Conservation (phyloP, 2,329 filamentous ascomycete genomes). For the Drechslerella stenobrocha region DNA sequence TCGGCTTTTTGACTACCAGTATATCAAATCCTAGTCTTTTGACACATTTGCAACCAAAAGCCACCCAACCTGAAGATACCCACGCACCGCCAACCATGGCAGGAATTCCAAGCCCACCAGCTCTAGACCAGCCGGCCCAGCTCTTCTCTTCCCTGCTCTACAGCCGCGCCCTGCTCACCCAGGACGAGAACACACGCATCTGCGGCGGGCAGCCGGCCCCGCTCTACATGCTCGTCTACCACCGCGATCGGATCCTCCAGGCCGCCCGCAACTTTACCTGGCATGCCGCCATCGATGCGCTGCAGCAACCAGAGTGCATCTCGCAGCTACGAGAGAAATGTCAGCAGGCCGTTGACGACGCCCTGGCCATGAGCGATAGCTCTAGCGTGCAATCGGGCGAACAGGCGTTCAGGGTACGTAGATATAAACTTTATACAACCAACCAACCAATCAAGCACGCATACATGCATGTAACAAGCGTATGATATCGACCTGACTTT, state of each 20-base stretch:
- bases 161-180: slow-evolving; percentile 62
- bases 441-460: too few species aligned
- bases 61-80: neutral
- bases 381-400: neutral
- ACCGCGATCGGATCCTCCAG: slow-evolving; percentile 75
- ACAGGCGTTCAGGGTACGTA: neutral
- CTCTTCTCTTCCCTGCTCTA: slow-evolving; percentile 74
- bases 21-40: too few species aligned
- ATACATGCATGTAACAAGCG: slow-evolving; percentile 10
- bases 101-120: neutral
- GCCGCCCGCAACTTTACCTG: slow-evolving; percentile 65
- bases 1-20: too few species aligned
- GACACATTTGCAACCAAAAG: too few species aligned
- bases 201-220: slow-evolving; percentile 59
- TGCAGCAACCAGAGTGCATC: slow-evolving; percentile 60
- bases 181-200: slow-evolving; percentile 26
- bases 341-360: slow-evolving; percentile 9
- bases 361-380: neutral
- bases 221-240: slow-evolving; percentile 78
- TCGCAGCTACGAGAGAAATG: slow-evolving; percentile 21
- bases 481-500: slow-evolving; percentile 2
- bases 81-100: neutral
- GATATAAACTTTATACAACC: too few species aligned
- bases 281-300: slow-evolving; percentile 60
- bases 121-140: slow-evolving; percentile 57